Percentiles rank a stretch among this genome's conserved stretches.
phyloP scores from a whole-genome alignment of 768 basidiomycete species.

The Suillus hirtellus region DNA sequence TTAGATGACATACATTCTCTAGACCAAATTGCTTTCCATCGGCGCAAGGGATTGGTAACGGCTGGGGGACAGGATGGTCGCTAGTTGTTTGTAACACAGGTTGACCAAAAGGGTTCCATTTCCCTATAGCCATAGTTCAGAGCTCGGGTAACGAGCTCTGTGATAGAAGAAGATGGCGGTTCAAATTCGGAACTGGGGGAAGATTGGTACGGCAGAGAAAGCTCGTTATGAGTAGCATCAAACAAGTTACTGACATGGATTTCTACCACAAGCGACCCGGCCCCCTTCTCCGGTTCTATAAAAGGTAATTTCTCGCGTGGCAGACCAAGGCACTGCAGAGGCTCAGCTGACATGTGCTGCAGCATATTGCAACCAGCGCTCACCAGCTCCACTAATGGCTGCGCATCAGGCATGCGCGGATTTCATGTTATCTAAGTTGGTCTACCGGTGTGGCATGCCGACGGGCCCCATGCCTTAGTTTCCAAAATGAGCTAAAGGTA shows the following conservation, averaged over 20 bases:
- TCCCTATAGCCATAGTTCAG: constrained; percentile 38
- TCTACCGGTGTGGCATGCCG: background rate
- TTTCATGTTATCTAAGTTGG: background rate
- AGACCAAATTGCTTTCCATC: constrained; percentile 92
- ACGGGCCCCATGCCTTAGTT: background rate
- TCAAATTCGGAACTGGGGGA: constrained; percentile 15
- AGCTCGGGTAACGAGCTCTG: constrained; percentile 7
- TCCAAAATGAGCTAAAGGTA: background rate
- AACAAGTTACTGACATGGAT: constrained; percentile 20
- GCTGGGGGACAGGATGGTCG: constrained; percentile 30
- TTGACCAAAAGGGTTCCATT: constrained; percentile 39
- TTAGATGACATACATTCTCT: constrained; percentile 76
- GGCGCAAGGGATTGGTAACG: constrained; percentile 49
- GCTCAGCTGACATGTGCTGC: constrained; percentile 8
- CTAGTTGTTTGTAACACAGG: constrained; percentile 16
- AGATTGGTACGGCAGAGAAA: constrained; percentile 16
- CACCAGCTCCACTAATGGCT: background rate
- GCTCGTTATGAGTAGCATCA: constrained; percentile 6
- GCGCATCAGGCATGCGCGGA: background rate
- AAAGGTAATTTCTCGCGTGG: constrained; percentile 17
- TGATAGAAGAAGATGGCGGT: constrained; percentile 7
- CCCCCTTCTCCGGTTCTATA: constrained; percentile 17
- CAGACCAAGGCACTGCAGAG: constrained; percentile 10
- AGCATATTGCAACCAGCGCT: constrained; percentile 1
- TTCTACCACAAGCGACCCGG: constrained; percentile 14